Conservation (phyloP, 2,329 filamentous ascomycete species). For the Claviceps pusilla region DNA sequence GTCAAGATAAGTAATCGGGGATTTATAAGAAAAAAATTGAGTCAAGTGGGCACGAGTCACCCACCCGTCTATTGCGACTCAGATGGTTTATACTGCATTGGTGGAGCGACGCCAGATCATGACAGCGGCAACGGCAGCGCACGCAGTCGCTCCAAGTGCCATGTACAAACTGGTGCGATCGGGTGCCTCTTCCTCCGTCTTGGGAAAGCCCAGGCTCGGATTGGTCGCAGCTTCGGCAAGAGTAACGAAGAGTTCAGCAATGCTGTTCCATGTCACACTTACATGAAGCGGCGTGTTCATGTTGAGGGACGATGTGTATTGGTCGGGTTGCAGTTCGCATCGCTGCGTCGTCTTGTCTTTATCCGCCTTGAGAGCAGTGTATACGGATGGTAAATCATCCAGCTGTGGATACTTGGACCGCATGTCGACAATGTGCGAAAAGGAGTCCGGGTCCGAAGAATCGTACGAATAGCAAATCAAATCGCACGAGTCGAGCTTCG, state of each 20-base stretch:
- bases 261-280: slow-evolving; percentile 85
- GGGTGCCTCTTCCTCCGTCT: slow-evolving; percentile 69
- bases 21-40: background rate
- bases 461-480: slow-evolving; percentile 93
- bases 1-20: background rate
- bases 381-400: slow-evolving; percentile 79
- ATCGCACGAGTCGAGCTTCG: slow-evolving; percentile 83
- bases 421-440: slow-evolving; percentile 75
- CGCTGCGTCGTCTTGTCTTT: slow-evolving; percentile 94
- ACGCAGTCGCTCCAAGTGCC: slow-evolving; percentile 58
- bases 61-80: background rate
- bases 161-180: slow-evolving; percentile 79
- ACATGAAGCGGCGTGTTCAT: slow-evolving; percentile 90
- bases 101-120: slow-evolving; percentile 51
- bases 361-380: slow-evolving; percentile 87
- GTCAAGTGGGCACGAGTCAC: background rate
- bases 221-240: slow-evolving; percentile 86
- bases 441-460: slow-evolving; percentile 90
- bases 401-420: slow-evolving; percentile 68
- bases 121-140: slow-evolving; percentile 45
- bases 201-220: slow-evolving; percentile 76
- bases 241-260: slow-evolving; percentile 82
- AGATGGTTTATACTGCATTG: slow-evolving; percentile 23
- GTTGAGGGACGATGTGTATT: slow-evolving; percentile 70
- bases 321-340: slow-evolving; percentile 77